phyloP scores from a whole-genome alignment of 2,329 filamentous ascomycete genomes.

The Rhinocladiella similis region DNA sequence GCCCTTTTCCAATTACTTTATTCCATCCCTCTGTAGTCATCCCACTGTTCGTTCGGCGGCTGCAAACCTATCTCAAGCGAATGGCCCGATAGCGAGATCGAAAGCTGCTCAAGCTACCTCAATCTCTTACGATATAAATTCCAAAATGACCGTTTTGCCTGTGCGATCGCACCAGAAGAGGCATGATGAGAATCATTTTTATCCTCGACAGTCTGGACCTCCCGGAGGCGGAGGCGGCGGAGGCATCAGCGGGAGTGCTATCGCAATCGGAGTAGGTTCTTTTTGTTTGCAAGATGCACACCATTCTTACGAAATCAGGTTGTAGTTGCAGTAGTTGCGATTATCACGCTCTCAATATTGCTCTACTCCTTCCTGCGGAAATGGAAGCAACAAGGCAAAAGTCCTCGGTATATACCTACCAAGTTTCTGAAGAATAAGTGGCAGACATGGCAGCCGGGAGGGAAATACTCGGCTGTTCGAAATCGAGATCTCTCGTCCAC shows the following conservation, averaged over 20 bases:
- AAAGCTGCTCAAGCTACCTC: not conserved
- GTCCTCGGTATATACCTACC: slow-evolving; percentile 22
- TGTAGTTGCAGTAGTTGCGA: slow-evolving; percentile 15
- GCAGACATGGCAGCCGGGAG: slow-evolving; percentile 26
- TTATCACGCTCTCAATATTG: slow-evolving; percentile 14
- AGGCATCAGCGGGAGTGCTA: slow-evolving; percentile 13
- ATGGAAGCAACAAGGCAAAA: slow-evolving; percentile 21
- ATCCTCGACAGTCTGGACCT: slow-evolving; percentile 3
- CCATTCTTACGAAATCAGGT: slow-evolving; percentile 11
- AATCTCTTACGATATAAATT: not conserved
- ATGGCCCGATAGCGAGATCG: not conserved
- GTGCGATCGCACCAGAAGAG: not conserved
- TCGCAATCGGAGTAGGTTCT: slow-evolving; percentile 21
- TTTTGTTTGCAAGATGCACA: not conserved
- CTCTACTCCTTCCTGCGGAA: slow-evolving; percentile 23
- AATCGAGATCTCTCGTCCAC: slow-evolving; percentile 20
- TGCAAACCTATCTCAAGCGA: not conserved
- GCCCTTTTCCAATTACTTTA: not conserved
- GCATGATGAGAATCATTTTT: slow-evolving; percentile 1
- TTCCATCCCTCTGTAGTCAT: not conserved
- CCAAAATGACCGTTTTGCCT: not conserved
- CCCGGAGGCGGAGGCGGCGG: slow-evolving; percentile 1
- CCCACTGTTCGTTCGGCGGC: not conserved
- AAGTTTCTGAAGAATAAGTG: slow-evolving; percentile 26
- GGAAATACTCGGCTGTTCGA: slow-evolving; percentile 26